Conservation (phyloP, 805 yeast genomes). For the Candida multigemmis region DNA sequence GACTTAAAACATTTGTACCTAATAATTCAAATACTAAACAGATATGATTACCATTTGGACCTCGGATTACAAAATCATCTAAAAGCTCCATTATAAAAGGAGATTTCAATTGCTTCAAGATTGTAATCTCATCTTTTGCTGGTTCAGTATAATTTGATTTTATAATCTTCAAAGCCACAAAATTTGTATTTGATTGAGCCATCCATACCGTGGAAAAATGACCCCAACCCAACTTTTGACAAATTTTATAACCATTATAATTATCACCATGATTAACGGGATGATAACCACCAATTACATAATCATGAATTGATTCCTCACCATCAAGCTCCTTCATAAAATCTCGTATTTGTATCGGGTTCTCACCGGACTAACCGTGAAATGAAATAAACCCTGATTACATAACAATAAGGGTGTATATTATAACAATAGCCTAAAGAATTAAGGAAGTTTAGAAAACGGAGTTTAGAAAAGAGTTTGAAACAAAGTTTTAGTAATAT, state of each 20-base stretch:
- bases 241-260: constrained; percentile 33
- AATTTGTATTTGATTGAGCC: constrained; percentile 30
- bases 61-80: constrained; percentile 47
- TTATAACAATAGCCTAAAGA: no score
- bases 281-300: constrained; percentile 56
- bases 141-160: constrained; percentile 51
- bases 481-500: no score
- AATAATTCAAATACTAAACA: constrained; percentile 61
- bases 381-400: no score
- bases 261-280: constrained; percentile 36
- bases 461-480: no score
- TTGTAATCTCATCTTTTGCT: constrained; percentile 54
- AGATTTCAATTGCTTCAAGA: constrained; percentile 29
- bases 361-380: no score
- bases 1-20: constrained; percentile 49
- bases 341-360: no score
- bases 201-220: constrained; percentile 70
- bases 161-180: constrained; percentile 58
- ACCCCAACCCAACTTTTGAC: constrained; percentile 63
- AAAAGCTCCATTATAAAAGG: constrained; percentile 37
- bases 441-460: no score
- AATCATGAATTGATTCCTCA: constrained; percentile 26
- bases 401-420: no score
- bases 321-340: constrained; percentile 2
- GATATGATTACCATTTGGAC: constrained; percentile 57